Conservation (phyloP, 2,329 filamentous ascomycete species). For the Huntiella bhutanensis region DNA sequence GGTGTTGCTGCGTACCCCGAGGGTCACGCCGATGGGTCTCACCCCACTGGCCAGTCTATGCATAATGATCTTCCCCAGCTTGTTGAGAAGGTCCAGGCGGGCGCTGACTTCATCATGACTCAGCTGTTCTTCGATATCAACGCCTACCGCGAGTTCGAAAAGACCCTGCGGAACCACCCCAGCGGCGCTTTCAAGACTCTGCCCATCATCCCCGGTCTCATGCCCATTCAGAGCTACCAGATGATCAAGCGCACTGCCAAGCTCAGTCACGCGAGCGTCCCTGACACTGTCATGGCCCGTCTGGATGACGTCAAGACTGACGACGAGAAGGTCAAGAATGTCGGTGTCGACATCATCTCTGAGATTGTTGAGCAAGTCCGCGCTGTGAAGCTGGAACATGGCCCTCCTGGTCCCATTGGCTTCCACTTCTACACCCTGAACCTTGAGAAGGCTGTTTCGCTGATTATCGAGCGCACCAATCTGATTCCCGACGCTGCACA, state of each 20-base stretch:
- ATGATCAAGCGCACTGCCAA: conserved; percentile 90
- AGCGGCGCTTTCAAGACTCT: conserved; percentile 73
- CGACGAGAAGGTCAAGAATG: conserved; percentile 62
- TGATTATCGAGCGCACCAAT: conserved; percentile 71
- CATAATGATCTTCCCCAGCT: conserved; percentile 77
- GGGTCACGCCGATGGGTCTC: conserved; percentile 78
- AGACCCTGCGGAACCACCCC: conserved; percentile 54
- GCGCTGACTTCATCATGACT: conserved; percentile 96
- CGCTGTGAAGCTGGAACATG: conserved; percentile 16
- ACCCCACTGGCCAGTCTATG: conserved; percentile 48
- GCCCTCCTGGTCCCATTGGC: conserved; percentile 35
- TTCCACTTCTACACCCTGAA: conserved; percentile 98
- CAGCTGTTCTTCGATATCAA: conserved; percentile 88
- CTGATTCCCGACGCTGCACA: conserved; percentile 45
- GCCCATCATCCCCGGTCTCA: conserved; percentile 81
- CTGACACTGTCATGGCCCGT: conserved; percentile 47
- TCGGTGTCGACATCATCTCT: conserved; percentile 64
- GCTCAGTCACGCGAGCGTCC: conserved; percentile 74
- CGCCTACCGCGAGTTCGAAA: conserved; percentile 67
- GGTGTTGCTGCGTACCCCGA: conserved; percentile 92
- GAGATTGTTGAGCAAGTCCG: conserved; percentile 70
- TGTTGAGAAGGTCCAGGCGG: conserved; percentile 75
- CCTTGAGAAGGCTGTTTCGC: conserved; percentile 84
- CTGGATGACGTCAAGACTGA: conserved; percentile 58
- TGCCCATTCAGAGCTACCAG: conserved; percentile 95